Evolutionary conservation across 2,329 filamentous ascomycete genomes (phyloP).

Genomic region (Arthrobotrys sphaeroides): DNA sequence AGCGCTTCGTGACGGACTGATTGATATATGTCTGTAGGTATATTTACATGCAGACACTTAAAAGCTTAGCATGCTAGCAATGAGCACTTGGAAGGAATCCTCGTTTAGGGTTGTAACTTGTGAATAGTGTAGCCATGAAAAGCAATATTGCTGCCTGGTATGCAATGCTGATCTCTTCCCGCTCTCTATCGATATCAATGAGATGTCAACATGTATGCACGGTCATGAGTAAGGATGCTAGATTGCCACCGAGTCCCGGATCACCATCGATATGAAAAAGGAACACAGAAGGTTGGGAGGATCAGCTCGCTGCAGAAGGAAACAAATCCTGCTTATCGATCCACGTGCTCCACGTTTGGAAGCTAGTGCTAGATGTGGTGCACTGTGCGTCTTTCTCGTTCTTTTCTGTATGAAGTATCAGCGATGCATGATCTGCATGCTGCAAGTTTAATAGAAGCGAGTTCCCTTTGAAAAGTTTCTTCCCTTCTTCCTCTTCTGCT

Average conservation of each 20-base stretch:
- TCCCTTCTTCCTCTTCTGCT: too few relatives aligned
- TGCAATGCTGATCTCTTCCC: constrained; percentile 2
- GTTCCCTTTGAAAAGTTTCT: not conserved
- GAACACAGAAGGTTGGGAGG: not conserved
- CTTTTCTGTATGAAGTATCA: constrained; percentile 2
- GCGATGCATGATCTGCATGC: constrained; percentile 4
- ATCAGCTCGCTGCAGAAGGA: not conserved
- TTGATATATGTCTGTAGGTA: not conserved
- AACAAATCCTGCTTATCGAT: constrained; percentile 1
- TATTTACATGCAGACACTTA: too few relatives aligned
- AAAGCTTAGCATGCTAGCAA: too few relatives aligned
- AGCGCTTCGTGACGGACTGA: not conserved
- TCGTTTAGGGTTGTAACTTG: not conserved
- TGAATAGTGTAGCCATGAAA: too few relatives aligned
- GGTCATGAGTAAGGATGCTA: not conserved
- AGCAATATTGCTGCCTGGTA: not conserved
- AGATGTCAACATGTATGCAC: not conserved
- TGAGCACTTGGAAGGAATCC: not conserved
- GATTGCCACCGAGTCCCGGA: too few relatives aligned
- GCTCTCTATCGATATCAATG: not conserved
- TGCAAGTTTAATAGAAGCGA: not conserved
- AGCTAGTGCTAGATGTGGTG: constrained; percentile 1
- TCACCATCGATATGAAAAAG: too few relatives aligned
- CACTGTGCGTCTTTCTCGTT: not conserved
- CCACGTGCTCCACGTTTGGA: not conserved